Evolutionary conservation across 257 asterid genomes (phyloP).

Genomic region (Petunia secreta): DNA sequence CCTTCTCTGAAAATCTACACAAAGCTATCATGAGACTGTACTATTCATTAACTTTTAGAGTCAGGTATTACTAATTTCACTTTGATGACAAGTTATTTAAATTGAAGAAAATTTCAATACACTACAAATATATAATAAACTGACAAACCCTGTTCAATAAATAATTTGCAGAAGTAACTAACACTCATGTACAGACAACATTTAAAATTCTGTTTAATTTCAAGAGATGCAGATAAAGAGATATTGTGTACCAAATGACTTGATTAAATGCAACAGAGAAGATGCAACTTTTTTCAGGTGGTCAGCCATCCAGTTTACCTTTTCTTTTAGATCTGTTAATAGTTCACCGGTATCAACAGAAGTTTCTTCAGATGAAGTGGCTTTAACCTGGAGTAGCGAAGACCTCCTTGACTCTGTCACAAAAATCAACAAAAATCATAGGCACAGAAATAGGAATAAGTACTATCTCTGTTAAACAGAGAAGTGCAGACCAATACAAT

Average conservation of each 20-base stretch:
- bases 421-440: too few species aligned
- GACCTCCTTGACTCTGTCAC: background rate
- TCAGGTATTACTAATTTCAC: background rate
- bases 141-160: background rate
- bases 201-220: too few species aligned
- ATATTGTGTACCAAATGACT: background rate
- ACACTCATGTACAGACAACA: too few species aligned
- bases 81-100: background rate
- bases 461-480: too few species aligned
- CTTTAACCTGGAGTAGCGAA: slow-evolving; percentile 45
- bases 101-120: slow-evolving; percentile 18
- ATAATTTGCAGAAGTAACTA: background rate
- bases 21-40: background rate
- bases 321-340: slow-evolving; percentile 57
- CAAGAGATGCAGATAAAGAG: background rate
- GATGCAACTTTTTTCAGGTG: too few species aligned
- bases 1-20: too few species aligned
- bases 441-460: too few species aligned
- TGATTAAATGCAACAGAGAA: background rate
- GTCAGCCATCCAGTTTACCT: slow-evolving; percentile 38
- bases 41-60: slow-evolving; percentile 2
- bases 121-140: background rate
- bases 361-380: slow-evolving; percentile 68
- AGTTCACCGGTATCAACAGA: slow-evolving; percentile 47
- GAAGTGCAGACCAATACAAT: too few species aligned